Evolutionary conservation across 2,329 filamentous ascomycete species (phyloP).

Genomic region (Akanthomyces lecanii): DNA sequence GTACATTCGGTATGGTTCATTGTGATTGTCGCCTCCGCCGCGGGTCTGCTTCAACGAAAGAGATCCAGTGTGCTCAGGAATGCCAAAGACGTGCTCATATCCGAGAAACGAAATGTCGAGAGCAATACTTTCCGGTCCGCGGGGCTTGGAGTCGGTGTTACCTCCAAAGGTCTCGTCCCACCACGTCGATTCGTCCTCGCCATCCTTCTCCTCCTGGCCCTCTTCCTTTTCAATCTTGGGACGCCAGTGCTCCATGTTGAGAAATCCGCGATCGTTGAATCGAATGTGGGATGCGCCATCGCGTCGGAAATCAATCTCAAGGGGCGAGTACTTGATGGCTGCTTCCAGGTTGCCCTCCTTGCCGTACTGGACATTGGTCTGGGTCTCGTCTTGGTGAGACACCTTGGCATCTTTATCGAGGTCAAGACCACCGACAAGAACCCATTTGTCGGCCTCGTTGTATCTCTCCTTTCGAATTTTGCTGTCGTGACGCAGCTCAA

Average conservation of each 20-base stretch:
- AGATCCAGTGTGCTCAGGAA: slow-evolving; percentile 87
- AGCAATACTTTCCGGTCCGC: slow-evolving; percentile 85
- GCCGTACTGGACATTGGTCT: slow-evolving; percentile 76
- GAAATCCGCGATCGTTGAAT: slow-evolving; percentile 81
- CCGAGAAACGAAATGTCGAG: slow-evolving; percentile 89
- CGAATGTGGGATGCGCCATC: slow-evolving; percentile 78
- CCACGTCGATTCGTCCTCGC: slow-evolving; percentile 83
- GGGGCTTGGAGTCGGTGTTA: slow-evolving; percentile 92
- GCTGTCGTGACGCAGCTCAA: slow-evolving; percentile 81
- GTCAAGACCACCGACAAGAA: slow-evolving; percentile 75
- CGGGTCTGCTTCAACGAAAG: slow-evolving; percentile 86
- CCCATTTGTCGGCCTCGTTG: slow-evolving; percentile 84
- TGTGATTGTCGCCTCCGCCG: slow-evolving; percentile 78
- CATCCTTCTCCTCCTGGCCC: slow-evolving; percentile 42
- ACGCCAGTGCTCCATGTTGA: slow-evolving; percentile 96
- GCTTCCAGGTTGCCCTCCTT: slow-evolving; percentile 73
- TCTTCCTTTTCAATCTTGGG: slow-evolving; percentile 68
- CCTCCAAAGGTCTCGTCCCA: slow-evolving; percentile 97
- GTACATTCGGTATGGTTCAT: slow-evolving; percentile 89
- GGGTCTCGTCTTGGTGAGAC: slow-evolving; percentile 58
- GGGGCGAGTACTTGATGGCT: slow-evolving; percentile 76
- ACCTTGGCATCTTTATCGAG: slow-evolving; percentile 68
- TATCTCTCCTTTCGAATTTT: slow-evolving; percentile 86
- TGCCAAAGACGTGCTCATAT: slow-evolving; percentile 89
- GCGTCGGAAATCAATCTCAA: slow-evolving; percentile 79